Conservation (phyloP, 805 yeast species). For the Diddensiella caesifluorescens region DNA sequence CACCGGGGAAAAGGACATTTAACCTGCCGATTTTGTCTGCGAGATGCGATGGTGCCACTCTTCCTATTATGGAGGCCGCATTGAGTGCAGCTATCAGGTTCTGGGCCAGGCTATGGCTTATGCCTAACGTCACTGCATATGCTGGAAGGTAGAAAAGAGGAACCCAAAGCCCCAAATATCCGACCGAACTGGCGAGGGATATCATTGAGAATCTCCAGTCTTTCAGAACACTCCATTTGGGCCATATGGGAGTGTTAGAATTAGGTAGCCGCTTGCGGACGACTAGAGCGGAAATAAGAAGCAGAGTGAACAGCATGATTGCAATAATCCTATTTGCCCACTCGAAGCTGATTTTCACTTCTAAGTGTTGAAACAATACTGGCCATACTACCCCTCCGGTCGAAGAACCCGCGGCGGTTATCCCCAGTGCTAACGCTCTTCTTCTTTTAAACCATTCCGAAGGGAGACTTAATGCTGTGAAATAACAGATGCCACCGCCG, state of each 20-base stretch:
- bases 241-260: conserved; percentile 8
- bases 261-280: conserved; percentile 10
- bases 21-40: conserved; percentile 45
- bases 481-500: conserved; percentile 40
- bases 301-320: conserved; percentile 31
- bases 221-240: conserved; percentile 23
- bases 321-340: conserved; percentile 51
- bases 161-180: conserved; percentile 26
- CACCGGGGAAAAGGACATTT: conserved; percentile 33
- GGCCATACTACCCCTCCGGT: conserved; percentile 49
- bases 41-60: conserved; percentile 42
- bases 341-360: conserved; percentile 42
- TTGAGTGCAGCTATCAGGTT: conserved; percentile 30
- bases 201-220: conserved; percentile 22
- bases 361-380: conserved; percentile 38
- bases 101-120: conserved; percentile 17
- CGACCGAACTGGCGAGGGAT: conserved; percentile 16
- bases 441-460: conserved; percentile 46
- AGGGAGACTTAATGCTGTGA: conserved; percentile 41
- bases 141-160: conserved; percentile 30
- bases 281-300: conserved; percentile 4
- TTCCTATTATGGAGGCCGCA: conserved; percentile 40
- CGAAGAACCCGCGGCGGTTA: conserved; percentile 45
- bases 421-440: conserved; percentile 45
- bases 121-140: conserved; percentile 22